Base-by-base conservation (phyloP, 2,329 filamentous ascomycete species). In the Eurotiales sp. region DNA sequence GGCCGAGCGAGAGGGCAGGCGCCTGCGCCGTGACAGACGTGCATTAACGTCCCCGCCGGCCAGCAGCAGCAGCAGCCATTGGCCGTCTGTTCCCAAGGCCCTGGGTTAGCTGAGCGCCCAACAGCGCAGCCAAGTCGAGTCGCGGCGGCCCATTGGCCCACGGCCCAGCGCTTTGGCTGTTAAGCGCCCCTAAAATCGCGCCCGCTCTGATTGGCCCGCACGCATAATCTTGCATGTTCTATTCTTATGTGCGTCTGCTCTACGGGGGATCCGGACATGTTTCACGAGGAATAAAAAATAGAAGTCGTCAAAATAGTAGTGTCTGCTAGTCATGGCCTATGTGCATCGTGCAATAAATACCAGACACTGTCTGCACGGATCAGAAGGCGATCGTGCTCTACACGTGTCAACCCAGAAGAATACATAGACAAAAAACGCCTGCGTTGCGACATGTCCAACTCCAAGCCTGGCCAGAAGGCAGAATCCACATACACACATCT, bases 171-270 rank as follows among this genome's bases (percentile, higher is more conserved):
- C 39, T 27, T 7, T 39, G 49, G 21, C 43, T n/a, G 27, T 34
- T 46, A 52, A 48, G 50, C 50, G 50, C 50, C 50, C 46, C 50
- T 52, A 52, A 52, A 48, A 29, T 46, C 23, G 37, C 43, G 37
- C 29, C 25, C n/a, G n/a, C n/a, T n/a, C n/a, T n/a, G n/a, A n/a
- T n/a, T n/a, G n/a, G n/a, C n/a, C n/a, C n/a, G n/a, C n/a, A n/a
- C n/a, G n/a, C n/a, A n/a, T n/a, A n/a, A n/a, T n/a, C 10, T 37
- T 51, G 45, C 42, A 41, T 19, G 8, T 32, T 32, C 10, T 32
- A 32, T 32, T 32, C 29, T 32, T 32, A 14, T 32, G 14, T 5
- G 25, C 25, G 25, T 10, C 10, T 15, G n/a, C 8, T 37, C n/a
- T n/a, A 14, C 7, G 39, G 15, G n/a, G n/a, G 17, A 15, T 37